Evolutionary conservation across 306 rosid species (phyloP), one percentile per base, ranked within the genome.

Genomic region (Echinosophora koreensis): DNA sequence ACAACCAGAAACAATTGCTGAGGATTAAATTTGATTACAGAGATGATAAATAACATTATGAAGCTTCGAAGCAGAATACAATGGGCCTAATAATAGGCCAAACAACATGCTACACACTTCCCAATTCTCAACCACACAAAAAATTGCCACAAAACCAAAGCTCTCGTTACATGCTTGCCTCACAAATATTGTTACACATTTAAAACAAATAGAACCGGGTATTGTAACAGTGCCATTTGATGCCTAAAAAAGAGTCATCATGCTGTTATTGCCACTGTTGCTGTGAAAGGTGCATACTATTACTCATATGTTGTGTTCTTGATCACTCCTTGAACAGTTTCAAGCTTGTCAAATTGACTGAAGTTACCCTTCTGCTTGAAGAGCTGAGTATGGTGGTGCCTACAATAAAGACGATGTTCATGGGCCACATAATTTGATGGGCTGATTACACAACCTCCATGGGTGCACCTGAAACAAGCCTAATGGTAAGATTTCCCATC

Each of bases 361-460:
- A 92, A 96, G 85, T 92, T 87, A 5, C 99, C 99, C 82, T 92
- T 96, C 69, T 86, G 89, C 86, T 85, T 96, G 88, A 92, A 96
- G 74, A 96, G 92, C 76, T 96, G 99, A 82, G 82, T 85, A 57
- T 92, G 97, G 83, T 96, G 99, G 61, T 92, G 98, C 87, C 83
- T 93, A 49, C 99, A 96, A 71, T 96, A 96, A 35, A 96, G 87
- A 70, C 80, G 89, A 47, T 91, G 96, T 77, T 96, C 97, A 17
- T 92, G 99, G 3, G 99, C 93, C 38, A 92, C 88, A 72, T 92
- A 96, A 80, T 88, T 96, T 70, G 99, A 96, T 51, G 97, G 98
- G 80, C 94, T 92, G 17, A 96, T 92, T 54, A 91, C 79, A 77
- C 99, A 92, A 16, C 98, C 97, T 62, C 98, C 97, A 84, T 96